Base-by-base conservation (phyloP, 805 yeast species). In the Deakozyma indianensis region DNA sequence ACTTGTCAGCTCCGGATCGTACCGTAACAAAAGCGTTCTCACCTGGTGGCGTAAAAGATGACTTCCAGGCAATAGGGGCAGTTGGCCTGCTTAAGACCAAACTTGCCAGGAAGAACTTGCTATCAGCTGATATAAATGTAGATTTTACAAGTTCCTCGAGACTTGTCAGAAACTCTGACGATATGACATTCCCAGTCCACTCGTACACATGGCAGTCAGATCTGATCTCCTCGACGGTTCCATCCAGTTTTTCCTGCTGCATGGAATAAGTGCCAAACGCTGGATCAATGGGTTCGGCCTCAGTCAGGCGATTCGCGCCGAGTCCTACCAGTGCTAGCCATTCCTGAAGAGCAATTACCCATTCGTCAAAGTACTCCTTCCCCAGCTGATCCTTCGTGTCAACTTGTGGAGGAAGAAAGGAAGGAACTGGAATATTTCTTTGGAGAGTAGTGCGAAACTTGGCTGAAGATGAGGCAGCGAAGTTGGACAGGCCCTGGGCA, bases 271-370 rank as follows among this genome's bases (percentile, higher is more conserved):
- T 32, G 20, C 18, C 11, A 32, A 32, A 32, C 5, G 18, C 38
- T 7, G 11, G 9, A 7, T 32, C 38, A n/a, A 32, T 9, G 7
- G 38, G 38, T 32, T 32, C 18, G 3, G 43, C 28, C 9, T 41
- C 35, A 5, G 38, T 32, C 14, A 55, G 18, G 16, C 49, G 44
- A 15, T 42, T 41, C 3, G 59, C 50, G 9, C 42, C 50, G 9
- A 55, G 29, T 4, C 46, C 16, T 16, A 45, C 54, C 50, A 55
- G 16, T 1, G 47, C 47, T 2, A 46, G 32, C 59, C 59, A 55
- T 41, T 55, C 59, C 25, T 42, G 45, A 15, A 43, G 18, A 2
- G 42, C 41, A 18, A 20, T n/a, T 4, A 49, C 47, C 51, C 53
- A 53, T 40, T 52, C 55, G 11, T 52, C 50, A 15, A 44, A 40